A percentile compares a stretch with the other conserved stretches of the same genome.
Conservation (phyloP, 2,329 filamentous ascomycete species). For the Fusarium siculi region DNA sequence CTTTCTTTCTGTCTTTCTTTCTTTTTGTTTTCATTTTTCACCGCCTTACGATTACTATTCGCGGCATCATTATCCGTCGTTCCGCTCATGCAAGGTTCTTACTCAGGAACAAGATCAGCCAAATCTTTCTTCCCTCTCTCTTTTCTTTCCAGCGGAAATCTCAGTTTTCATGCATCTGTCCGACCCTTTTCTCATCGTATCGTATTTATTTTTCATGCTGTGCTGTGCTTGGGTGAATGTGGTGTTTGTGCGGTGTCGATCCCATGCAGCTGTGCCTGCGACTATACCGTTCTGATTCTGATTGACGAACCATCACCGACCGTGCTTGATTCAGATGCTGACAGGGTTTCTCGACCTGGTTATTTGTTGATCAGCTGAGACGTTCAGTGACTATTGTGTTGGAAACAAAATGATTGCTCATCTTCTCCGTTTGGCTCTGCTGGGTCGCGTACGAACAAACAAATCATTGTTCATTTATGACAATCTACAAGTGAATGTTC, state of each 20-base stretch:
- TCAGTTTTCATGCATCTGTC: slow-evolving; percentile 9
- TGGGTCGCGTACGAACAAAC: neutral
- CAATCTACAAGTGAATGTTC: neutral
- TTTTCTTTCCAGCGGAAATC: neutral
- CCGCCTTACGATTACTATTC: slow-evolving; percentile 15
- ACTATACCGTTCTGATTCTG: slow-evolving; percentile 9
- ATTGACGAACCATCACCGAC: slow-evolving; percentile 24
- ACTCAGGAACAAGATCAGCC: neutral
- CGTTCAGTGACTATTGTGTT: neutral
- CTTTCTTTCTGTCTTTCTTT: neutral
- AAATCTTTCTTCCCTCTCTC: neutral
- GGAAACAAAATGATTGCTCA: neutral
- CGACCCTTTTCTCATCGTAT: slow-evolving; percentile 4
- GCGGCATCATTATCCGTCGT: slow-evolving; percentile 6
- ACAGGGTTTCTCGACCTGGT: slow-evolving; percentile 9
- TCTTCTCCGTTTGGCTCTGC: neutral
- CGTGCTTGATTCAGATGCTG: slow-evolving; percentile 20
- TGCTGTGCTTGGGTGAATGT: neutral
- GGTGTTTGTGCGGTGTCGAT: slow-evolving; percentile 24
- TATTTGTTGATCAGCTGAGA: slow-evolving; percentile 9
- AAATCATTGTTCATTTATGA: neutral
- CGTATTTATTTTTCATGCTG: slow-evolving; percentile 18
- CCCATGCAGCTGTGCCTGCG: slow-evolving; percentile 27
- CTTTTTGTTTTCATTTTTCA: slow-evolving; percentile 12
- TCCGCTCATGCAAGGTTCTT: neutral